phyloP scores from a whole-genome alignment of 768 basidiomycete species.

The Boletus rubropictus region DNA sequence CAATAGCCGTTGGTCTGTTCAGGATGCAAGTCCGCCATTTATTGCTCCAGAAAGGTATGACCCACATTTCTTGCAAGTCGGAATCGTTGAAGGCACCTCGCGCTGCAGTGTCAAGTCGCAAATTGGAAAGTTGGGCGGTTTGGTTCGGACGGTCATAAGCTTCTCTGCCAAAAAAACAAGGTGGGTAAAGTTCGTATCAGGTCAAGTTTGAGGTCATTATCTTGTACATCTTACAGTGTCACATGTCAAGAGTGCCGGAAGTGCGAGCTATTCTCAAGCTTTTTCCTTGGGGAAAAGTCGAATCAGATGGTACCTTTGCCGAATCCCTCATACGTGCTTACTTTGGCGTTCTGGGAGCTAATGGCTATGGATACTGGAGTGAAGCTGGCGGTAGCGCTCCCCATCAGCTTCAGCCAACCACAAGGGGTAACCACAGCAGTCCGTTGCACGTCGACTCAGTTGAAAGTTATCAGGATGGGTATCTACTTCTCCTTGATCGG shows the following conservation, averaged over 20 bases:
- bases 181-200: constrained; percentile 12
- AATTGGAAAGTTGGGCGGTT: constrained; percentile 32
- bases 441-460: constrained; percentile 7
- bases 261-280: constrained; percentile 31
- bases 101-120: constrained; percentile 31
- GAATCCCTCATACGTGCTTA: constrained; percentile 32
- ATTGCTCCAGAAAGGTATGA: constrained; percentile 28
- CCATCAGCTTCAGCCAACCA: constrained; percentile 25
- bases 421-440: background rate
- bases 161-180: constrained; percentile 33
- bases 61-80: background rate
- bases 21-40: constrained; percentile 26
- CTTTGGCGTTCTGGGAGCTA: constrained; percentile 34
- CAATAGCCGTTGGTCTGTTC: constrained; percentile 26
- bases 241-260: constrained; percentile 34
- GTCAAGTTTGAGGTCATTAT: background rate
- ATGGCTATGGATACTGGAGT: constrained; percentile 40
- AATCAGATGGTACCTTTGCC: constrained; percentile 37
- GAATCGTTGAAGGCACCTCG: constrained; percentile 1
- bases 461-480: constrained; percentile 30
- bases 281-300: constrained; percentile 41
- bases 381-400: constrained; percentile 31
- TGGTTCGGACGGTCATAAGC: constrained; percentile 29
- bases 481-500: constrained; percentile 28
- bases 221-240: constrained; percentile 21